Evolutionary conservation across 768 basidiomycete genomes (phyloP).

Genomic region (Boletus barrowsii): DNA sequence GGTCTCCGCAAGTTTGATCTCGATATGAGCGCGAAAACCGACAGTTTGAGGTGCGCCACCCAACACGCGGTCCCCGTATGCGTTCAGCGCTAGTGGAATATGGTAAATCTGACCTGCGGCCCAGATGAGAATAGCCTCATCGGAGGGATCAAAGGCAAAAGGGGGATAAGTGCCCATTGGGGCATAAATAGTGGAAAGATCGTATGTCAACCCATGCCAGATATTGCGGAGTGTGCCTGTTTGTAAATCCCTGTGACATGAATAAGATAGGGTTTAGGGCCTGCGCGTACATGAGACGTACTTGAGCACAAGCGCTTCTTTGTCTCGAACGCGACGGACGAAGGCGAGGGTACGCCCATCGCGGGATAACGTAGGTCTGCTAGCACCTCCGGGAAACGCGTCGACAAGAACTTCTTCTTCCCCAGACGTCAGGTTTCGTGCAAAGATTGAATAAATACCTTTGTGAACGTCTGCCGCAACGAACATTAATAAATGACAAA

Average conservation of each 20-base stretch:
- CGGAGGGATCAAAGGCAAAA: conserved; percentile 50
- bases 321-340: conserved; percentile 69
- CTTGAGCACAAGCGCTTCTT: conserved; percentile 71
- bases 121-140: conserved; percentile 58
- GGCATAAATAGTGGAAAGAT: conserved; percentile 58
- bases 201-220: conserved; percentile 70
- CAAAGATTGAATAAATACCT: conserved; percentile 71
- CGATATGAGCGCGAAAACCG: conserved; percentile 59
- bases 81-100: conserved; percentile 44
- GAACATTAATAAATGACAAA: neutral
- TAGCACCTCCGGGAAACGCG: conserved; percentile 67
- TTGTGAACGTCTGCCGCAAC: conserved; percentile 53
- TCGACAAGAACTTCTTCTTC: conserved; percentile 50
- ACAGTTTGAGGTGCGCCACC: conserved; percentile 45
- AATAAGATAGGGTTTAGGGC: neutral
- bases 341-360: conserved; percentile 71
- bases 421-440: conserved; percentile 58
- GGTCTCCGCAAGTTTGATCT: conserved; percentile 64
- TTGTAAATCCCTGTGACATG: conserved; percentile 50
- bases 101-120: conserved; percentile 67
- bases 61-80: conserved; percentile 47
- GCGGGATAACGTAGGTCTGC: conserved; percentile 64
- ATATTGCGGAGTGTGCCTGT: conserved; percentile 63
- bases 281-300: conserved; percentile 30
- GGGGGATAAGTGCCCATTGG: conserved; percentile 82